These are phyloP conservation scores for Starmerella stellata DNA, from an alignment of 805 yeast species.

Conservation along the genomic window DNA sequence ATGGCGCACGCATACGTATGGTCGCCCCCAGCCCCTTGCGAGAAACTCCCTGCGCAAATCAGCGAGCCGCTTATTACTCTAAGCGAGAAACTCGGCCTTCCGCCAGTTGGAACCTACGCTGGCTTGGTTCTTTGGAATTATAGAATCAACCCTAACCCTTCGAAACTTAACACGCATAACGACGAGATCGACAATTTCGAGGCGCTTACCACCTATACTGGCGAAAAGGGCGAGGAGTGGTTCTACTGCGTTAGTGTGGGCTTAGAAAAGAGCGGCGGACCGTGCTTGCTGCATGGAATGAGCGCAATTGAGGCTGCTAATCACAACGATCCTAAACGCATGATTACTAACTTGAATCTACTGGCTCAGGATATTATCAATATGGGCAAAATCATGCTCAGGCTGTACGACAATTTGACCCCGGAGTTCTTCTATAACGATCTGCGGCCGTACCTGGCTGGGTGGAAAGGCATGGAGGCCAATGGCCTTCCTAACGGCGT, in stretches of 20 bases:
- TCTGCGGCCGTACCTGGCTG: conserved; percentile 77
- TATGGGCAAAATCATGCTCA: conserved; percentile 53
- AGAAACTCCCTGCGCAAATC: conserved; percentile 45
- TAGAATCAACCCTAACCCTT: conserved; percentile 27
- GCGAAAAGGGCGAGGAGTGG: conserved; percentile 85
- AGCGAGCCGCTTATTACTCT: conserved; percentile 53
- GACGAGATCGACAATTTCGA: conserved; percentile 56
- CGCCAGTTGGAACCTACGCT: conserved; percentile 79
- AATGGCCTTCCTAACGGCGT: conserved; percentile 72
- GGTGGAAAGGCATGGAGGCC: conserved; percentile 82
- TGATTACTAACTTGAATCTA: conserved; percentile 34
- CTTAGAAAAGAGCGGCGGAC: conserved; percentile 69
- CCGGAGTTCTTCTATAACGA: conserved; percentile 80
- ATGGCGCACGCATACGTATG: conserved; percentile 79
- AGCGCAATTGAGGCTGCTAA: conserved; percentile 44
- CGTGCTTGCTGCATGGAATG: conserved; percentile 46
- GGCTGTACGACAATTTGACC: conserved; percentile 86
- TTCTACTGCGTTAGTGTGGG: conserved; percentile 75
- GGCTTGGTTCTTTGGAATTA: conserved; percentile 80
- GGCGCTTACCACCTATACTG: conserved; percentile 71
- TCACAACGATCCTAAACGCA: conserved; percentile 27
- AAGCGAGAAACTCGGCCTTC: conserved; percentile 45
- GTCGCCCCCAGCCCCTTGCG: conserved; percentile 42
- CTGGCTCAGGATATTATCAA: conserved; percentile 61
- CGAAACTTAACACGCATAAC: neutral